Conservation (phyloP, 176 grass and related monocot species). For the Panicum miliaceum region DNA sequence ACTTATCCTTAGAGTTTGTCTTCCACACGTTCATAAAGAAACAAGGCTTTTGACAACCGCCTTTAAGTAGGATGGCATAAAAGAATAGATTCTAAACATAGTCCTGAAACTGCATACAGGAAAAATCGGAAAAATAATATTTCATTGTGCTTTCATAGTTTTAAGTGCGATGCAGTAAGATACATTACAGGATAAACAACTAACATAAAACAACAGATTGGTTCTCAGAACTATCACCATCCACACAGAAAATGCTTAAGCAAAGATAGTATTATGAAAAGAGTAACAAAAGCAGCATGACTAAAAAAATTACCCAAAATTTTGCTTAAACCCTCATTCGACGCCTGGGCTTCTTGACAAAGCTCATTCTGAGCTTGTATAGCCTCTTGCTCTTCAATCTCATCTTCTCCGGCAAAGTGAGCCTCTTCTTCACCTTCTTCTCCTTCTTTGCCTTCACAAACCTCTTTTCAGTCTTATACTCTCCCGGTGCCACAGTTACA, state of each 20-base stretch:
- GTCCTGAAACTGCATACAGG: background rate
- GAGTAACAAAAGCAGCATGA: conserved; percentile 31
- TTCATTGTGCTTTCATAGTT: background rate
- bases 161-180: conserved; percentile 3
- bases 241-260: conserved; percentile 13
- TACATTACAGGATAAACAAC: background rate
- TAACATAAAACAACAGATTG: conserved; percentile 16
- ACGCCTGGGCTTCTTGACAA: conserved; percentile 81
- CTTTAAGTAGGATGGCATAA: conserved; percentile 3
- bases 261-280: conserved; percentile 19
- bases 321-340: conserved; percentile 48
- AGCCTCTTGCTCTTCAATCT: conserved; percentile 85
- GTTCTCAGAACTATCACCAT: conserved; percentile 35
- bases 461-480: conserved; percentile 67
- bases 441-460: conserved; percentile 73
- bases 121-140: background rate
- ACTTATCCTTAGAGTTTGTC: background rate
- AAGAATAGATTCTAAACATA: conserved; percentile 19
- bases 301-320: conserved; percentile 42
- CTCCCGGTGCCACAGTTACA: conserved; percentile 55
- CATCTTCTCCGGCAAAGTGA: conserved; percentile 90
- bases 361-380: conserved; percentile 87
- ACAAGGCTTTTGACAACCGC: background rate
- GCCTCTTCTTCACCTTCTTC: conserved; percentile 88
- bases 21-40: background rate